phyloP scores from a whole-genome alignment of 768 basidiomycete species.

The Baorangia bicolor region DNA sequence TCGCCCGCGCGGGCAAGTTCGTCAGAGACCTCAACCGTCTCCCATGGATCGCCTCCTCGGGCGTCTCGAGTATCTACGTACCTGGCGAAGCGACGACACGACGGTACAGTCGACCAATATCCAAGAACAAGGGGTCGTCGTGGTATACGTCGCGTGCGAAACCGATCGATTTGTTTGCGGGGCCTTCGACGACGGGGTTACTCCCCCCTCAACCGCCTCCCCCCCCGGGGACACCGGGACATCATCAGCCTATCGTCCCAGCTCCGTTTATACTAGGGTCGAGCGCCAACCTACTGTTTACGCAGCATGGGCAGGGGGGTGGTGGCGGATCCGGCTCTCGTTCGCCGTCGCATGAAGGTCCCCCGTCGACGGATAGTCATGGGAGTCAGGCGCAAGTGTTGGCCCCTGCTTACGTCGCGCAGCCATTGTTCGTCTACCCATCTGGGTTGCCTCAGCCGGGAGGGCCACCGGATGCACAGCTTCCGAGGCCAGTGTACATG shows the following conservation, averaged over 20 bases:
- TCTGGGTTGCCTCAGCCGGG: conserved; percentile 33
- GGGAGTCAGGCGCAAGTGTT: conserved; percentile 27
- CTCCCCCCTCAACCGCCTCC: conserved; percentile 17
- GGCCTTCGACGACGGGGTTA: conserved; percentile 33
- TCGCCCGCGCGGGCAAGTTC: conserved; percentile 38
- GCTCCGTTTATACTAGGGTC: conserved; percentile 33
- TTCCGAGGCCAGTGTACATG: conserved; percentile 31
- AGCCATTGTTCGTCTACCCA: conserved; percentile 31
- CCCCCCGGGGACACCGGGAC: conserved; percentile 1
- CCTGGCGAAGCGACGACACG: conserved; percentile 36
- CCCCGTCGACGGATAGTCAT: conserved; percentile 33
- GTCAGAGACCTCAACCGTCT: conserved; percentile 39
- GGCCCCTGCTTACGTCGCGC: conserved; percentile 31
- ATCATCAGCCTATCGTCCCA: conserved; percentile 9
- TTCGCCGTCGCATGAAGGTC: conserved; percentile 32
- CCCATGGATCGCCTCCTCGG: conserved; percentile 48
- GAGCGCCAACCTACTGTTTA: conserved; percentile 30
- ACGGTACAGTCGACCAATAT: conserved; percentile 29
- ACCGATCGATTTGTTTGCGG: conserved; percentile 31
- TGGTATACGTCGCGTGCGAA: conserved; percentile 32
- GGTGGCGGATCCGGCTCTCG: conserved; percentile 21
- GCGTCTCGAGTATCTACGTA: conserved; percentile 48
- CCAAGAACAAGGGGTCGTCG: conserved; percentile 26
- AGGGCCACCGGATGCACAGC: conserved; percentile 21
- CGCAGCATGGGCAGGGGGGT: conserved; percentile 16